Evolutionary conservation across 2,329 filamentous ascomycete genomes (phyloP), one percentile per base, ranked within the genome.

Genomic region (Aureobasidium sp.): DNA sequence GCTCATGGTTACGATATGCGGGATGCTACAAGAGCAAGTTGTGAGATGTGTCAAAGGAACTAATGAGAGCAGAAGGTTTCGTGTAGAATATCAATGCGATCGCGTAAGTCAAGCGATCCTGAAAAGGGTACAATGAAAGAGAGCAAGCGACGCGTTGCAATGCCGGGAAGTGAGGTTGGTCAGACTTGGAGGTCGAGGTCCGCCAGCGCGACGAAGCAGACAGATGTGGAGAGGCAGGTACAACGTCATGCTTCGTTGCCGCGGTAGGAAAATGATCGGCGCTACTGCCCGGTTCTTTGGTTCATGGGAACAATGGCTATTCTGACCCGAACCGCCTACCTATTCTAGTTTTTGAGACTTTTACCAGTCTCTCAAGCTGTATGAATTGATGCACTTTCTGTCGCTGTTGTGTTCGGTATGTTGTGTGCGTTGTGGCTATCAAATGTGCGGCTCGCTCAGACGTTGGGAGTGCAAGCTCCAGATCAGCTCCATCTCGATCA

Each of bases 1-100:
- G 63, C 78, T 71, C 79, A 81, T 80, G 63, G 66, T 64, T 12
- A 24, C n/a, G 32, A 24, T 32, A 24, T 39, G 32, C 20, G 24
- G 17, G 52, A 17, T 17, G 29, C 26, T 26, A 43, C n/a, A n/a
- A 43, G 15, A 26, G 47, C n/a, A 24, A 46, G 43, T 57, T 52
- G 50, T 61, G 20, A 39, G 36, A 15, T 44, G 46, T 44, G n/a
- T 47, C 43, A 34, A 36, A 20, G 43, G 27, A 17, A 60, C 29
- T 47, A 39, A 46, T 34, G 29, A 46, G n/a, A 29, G 37, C 43
- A 46, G 27, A 57, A 47, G 8, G 34, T n/a, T 44, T 46, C 29
- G 39, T 57, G 53, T 57, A 37, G 55, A 57, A 59, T 59, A 48
- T 26, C 55, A 59, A 48, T 48, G 55, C 32, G 55, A 48, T 59